Conservation (phyloP, 805 yeast genomes). For the Wickerhamomyces canadensis region DNA sequence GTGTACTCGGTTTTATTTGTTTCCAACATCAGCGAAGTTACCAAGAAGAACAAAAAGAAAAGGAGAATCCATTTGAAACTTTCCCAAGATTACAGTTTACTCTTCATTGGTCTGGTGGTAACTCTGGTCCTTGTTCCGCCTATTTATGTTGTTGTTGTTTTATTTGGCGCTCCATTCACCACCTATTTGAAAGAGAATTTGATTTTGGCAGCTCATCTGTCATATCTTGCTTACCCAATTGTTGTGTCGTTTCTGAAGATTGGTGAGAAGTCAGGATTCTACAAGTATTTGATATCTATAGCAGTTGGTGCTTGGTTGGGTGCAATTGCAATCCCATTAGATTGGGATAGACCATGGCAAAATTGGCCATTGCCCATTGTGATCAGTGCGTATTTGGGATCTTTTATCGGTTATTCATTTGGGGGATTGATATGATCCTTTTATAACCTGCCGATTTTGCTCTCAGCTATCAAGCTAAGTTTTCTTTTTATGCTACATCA, state of each 20-base stretch:
- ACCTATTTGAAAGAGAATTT: conserved; percentile 49
- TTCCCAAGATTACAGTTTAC: conserved; percentile 1
- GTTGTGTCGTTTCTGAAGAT: conserved; percentile 49
- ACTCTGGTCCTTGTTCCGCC: conserved; percentile 21
- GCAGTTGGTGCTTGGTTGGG: conserved; percentile 85
- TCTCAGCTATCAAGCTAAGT: no score
- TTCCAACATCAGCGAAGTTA: neutral
- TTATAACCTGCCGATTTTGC: no score
- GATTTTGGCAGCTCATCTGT: conserved; percentile 54
- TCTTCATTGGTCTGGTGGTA: conserved; percentile 11
- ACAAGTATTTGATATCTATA: conserved; percentile 29
- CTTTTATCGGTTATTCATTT: conserved; percentile 50
- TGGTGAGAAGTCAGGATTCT: conserved; percentile 29
- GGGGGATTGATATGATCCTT: conserved; percentile 29
- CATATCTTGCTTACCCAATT: conserved; percentile 58
- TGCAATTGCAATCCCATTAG: conserved; percentile 88
- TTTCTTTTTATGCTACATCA: no score
- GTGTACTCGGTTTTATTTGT: neutral
- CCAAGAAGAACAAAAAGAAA: conserved; percentile 1
- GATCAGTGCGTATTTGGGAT: conserved; percentile 74
- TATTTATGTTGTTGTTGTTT: conserved; percentile 35
- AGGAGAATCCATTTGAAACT: neutral
- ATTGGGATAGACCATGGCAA: conserved; percentile 99
- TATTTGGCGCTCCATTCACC: conserved; percentile 80
- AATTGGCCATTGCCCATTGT: conserved; percentile 88